Conservation (phyloP, 164 flowering plant genomes). For the Liquidambar formosana region DNA sequence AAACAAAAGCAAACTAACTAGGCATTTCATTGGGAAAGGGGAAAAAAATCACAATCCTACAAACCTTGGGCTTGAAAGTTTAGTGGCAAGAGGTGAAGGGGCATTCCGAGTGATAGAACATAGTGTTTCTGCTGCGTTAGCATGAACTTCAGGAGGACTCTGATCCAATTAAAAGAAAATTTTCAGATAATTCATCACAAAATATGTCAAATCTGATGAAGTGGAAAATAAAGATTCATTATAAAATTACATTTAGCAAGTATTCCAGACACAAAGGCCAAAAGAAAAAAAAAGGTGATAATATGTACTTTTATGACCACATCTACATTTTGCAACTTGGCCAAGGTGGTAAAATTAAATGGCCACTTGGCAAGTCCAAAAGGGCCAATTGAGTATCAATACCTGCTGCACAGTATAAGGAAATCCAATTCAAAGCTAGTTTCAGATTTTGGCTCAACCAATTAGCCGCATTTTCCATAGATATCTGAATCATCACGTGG, state of each 20-base stretch:
- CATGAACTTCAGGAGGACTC: conserved; percentile 92
- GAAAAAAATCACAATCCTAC: conserved; percentile 12
- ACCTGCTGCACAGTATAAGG: background rate
- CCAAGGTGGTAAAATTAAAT: background rate
- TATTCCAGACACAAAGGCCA: background rate
- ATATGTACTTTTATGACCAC: background rate
- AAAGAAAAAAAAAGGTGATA: background rate
- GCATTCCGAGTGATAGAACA: conserved; percentile 82
- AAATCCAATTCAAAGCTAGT: background rate
- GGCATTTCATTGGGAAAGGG: background rate
- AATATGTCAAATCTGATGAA: background rate
- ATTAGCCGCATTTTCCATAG: background rate
- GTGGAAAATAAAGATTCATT: background rate
- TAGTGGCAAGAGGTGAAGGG: conserved; percentile 75
- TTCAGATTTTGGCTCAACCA: background rate
- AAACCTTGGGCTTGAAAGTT: conserved; percentile 88
- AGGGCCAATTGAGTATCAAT: background rate
- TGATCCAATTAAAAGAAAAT: conserved; percentile 26
- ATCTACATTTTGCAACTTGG: background rate
- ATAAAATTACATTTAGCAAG: background rate
- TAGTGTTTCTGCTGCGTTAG: conserved; percentile 91
- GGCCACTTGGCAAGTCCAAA: background rate
- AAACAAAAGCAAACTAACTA: conserved; percentile 1
- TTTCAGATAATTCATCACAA: background rate
- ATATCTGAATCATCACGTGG: background rate